Percentiles rank a stretch among this genome's conserved stretches.
phyloP scores from a whole-genome alignment of 2,329 filamentous ascomycete genomes.

The Coleophoma cylindrospora region DNA sequence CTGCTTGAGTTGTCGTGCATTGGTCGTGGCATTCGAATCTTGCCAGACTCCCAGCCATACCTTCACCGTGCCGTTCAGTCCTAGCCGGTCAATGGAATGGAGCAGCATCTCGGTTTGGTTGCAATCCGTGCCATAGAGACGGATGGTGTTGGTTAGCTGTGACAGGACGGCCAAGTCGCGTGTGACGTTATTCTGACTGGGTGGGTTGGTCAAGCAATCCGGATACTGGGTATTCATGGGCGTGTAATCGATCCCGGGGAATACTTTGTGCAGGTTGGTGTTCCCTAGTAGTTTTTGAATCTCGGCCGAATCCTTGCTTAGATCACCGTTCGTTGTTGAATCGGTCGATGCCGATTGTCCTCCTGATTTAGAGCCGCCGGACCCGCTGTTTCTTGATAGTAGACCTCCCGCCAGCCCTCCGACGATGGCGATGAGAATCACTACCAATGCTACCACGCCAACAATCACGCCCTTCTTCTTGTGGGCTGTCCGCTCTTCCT shows the following conservation, averaged over 20 bases:
- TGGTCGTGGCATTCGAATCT: constrained; percentile 78
- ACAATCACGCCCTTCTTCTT: constrained; percentile 68
- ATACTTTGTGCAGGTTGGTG: constrained; percentile 79
- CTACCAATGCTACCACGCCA: constrained; percentile 53
- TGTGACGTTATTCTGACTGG: constrained; percentile 92
- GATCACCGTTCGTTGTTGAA: constrained; percentile 57
- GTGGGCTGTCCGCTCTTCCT: constrained; percentile 53
- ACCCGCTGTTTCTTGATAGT: constrained; percentile 47
- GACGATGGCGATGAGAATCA: constrained; percentile 67
- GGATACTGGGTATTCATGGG: constrained; percentile 89
- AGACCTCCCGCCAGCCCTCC: constrained; percentile 72
- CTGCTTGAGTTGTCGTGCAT: constrained; percentile 72
- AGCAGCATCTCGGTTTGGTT: constrained; percentile 95
- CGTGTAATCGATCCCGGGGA: constrained; percentile 93
- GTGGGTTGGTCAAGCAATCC: constrained; percentile 68
- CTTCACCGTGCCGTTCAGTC: constrained; percentile 69
- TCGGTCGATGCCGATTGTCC: constrained; percentile 56
- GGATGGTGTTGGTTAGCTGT: constrained; percentile 81
- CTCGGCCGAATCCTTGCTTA: constrained; percentile 68
- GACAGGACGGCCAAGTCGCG: constrained; percentile 85
- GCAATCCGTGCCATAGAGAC: constrained; percentile 93
- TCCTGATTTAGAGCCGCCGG: constrained; percentile 10
- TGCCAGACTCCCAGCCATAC: constrained; percentile 96
- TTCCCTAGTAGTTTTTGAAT: constrained; percentile 83
- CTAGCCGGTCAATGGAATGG: constrained; percentile 70